Percentiles rank a stretch among this genome's conserved stretches.
These are phyloP conservation scores for Allium sativum DNA, from an alignment of 106 monocot genomes.

Conservation along the genomic window DNA sequence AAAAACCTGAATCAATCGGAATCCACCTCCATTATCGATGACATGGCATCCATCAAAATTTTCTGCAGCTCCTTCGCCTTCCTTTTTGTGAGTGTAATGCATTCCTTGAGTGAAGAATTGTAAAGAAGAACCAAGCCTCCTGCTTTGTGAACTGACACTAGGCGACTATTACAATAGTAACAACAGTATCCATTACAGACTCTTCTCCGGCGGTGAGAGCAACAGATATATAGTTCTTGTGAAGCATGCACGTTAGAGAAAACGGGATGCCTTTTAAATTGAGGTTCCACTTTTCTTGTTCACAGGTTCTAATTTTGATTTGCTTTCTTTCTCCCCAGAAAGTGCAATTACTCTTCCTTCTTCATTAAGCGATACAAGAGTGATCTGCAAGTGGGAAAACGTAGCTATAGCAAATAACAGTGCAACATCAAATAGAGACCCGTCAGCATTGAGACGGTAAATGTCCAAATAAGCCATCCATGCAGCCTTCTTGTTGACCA, in stretches of 20 bases:
- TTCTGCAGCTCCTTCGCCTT: constrained; percentile 41
- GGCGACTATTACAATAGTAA: constrained; percentile 55
- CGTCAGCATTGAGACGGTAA: no score
- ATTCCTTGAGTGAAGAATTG: constrained; percentile 55
- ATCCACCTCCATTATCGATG: constrained; percentile 46
- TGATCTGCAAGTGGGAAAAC: no score
- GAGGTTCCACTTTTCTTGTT: constrained; percentile 89
- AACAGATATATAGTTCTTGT: constrained; percentile 60
- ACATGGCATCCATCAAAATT: constrained; percentile 51
- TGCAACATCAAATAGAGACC: no score
- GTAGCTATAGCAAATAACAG: no score
- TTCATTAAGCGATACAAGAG: constrained; percentile 86
- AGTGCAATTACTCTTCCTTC: constrained; percentile 73
- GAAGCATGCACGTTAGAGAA: constrained; percentile 76
- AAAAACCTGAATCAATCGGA: constrained; percentile 13
- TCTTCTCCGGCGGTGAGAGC: constrained; percentile 92
- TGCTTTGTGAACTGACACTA: constrained; percentile 67
- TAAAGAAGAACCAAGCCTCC: constrained; percentile 57
- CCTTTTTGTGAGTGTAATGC: constrained; percentile 29
- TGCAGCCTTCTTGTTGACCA: no score
- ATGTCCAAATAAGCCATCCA: no score
- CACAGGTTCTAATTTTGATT: constrained; percentile 48
- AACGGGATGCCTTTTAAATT: constrained; percentile 41
- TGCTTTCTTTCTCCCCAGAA: constrained; percentile 33
- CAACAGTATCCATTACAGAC: constrained; percentile 62